Base-by-base conservation (phyloP, 2,329 filamentous ascomycete species). In the Colletotrichum shisoi region DNA sequence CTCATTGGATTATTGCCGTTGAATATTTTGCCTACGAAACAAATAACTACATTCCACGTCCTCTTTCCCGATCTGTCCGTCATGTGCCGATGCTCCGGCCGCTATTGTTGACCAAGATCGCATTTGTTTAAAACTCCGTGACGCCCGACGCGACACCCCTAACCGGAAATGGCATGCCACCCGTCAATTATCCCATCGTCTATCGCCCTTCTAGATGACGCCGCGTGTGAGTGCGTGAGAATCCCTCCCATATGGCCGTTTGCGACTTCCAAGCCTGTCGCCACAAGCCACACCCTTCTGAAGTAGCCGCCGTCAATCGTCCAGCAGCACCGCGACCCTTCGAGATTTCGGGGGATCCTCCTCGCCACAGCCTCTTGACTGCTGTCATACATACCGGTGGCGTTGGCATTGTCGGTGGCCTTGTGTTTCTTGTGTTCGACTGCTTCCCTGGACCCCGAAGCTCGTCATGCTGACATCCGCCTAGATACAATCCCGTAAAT, bases 91-190 rank as follows among this genome's bases (percentile, higher is more conserved):
- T 44, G 57, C 24, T 56, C 56, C 54, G 44, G 27, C 40, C 19
- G 37, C 37, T 24, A 45, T 56, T 44, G 6, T 34, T 65, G 54
- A 54, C 57, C n/a, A 34, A 51, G 8, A 46, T 51, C 19, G 39
- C 58, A 15, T 31, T 56, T 27, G 17, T 45, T 51, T 44, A 54
- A 48, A 52, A 60, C 61, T 65, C 65, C 65, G 64, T 19, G 42
- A 64, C 54, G 54, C 65, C 62, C 62, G 27, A 68, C 49, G 54
- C 61, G 48, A 56, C 49, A 44, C 27, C 13, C 56, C 15, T 49
- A 34, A 53, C 61, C 65, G 54, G 56, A 68, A 40, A 27, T 51
- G 49, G 49, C 65, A 60, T 60, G 6, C 60, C 15, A 63, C 8
- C 31, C 31, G 53, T 40, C 48, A 56, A 64, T 48, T 56, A 45